These are phyloP conservation scores for Chlorencoelia australis DNA, from an alignment of 2,329 filamentous ascomycete genomes.

Conservation along the genomic window DNA sequence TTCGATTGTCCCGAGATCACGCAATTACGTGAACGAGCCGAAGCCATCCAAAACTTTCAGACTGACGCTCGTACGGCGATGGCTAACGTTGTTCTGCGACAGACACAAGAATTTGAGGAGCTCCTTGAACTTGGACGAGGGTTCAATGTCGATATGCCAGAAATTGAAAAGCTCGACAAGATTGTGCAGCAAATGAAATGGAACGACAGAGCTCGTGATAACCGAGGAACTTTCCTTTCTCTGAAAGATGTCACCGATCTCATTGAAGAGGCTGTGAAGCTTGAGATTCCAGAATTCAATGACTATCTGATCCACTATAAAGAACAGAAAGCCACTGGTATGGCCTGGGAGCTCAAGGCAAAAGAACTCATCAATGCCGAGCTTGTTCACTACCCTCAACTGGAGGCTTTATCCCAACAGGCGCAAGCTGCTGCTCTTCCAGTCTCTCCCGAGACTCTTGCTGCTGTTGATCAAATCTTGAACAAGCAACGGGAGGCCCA, in stretches of 20 bases:
- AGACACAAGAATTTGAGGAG: conserved; percentile 72
- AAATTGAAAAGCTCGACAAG: conserved; percentile 72
- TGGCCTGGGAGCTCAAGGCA: conserved; percentile 87
- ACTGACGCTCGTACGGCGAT: conserved; percentile 62
- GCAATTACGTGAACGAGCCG: conserved; percentile 74
- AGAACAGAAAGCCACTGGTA: conserved; percentile 65
- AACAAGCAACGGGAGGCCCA: conserved; percentile 95
- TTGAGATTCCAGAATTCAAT: conserved; percentile 72
- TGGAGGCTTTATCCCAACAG: conserved; percentile 83
- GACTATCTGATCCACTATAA: conserved; percentile 68
- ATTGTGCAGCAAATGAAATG: conserved; percentile 80
- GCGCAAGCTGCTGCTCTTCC: conserved; percentile 61
- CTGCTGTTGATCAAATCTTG: conserved; percentile 79
- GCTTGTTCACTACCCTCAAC: conserved; percentile 82
- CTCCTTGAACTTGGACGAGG: conserved; percentile 80
- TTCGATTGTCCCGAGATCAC: conserved; percentile 91
- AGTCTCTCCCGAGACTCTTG: conserved; percentile 71
- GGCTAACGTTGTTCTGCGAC: conserved; percentile 51
- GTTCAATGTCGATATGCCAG: conserved; percentile 86
- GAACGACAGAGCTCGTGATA: conserved; percentile 66
- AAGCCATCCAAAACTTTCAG: conserved; percentile 78
- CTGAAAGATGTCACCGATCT: conserved; percentile 71
- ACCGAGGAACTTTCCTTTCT: conserved; percentile 55
- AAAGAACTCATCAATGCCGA: conserved; percentile 90
- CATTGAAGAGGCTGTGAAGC: conserved; percentile 64